These are phyloP conservation scores for Plasmodium adleri DNA, from an alignment of 169 alveolate species.

Conservation along the genomic window DNA sequence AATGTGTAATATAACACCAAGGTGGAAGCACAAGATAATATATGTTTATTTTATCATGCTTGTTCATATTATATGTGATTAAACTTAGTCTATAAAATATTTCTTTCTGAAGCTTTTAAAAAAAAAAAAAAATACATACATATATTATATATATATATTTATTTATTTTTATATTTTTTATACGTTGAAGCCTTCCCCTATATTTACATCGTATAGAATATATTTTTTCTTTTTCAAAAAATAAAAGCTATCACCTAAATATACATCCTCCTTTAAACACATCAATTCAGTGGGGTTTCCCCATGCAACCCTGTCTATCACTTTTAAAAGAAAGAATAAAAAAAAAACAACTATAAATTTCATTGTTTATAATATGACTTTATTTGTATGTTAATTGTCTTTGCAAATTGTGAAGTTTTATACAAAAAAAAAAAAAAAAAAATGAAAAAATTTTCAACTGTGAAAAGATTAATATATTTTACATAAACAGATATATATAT, in stretches of 20 bases:
- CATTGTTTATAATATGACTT: no score
- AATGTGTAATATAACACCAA: constrained; percentile 78
- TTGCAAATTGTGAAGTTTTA: no score
- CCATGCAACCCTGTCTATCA: no score
- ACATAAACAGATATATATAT: no score
- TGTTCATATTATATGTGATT: constrained; percentile 41
- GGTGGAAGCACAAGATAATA: constrained; percentile 79
- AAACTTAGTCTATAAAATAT: constrained; percentile 66
- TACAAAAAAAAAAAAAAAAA: no score
- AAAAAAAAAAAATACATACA: neutral
- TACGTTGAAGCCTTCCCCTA: constrained; percentile 82
- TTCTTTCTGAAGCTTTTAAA: constrained; percentile 76
- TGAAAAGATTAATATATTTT: no score
- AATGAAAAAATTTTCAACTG: no score
- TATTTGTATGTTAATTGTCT: no score
- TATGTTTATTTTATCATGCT: constrained; percentile 9
- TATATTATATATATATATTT: neutral
- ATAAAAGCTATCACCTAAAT: constrained; percentile 36
- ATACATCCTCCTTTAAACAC: constrained; percentile 52
- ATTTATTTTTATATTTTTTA: neutral
- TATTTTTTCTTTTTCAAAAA: constrained; percentile 50
- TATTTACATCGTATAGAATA: constrained; percentile 77
- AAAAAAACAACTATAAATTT: no score
- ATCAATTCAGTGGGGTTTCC: neutral
- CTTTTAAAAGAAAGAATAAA: no score